Evolutionary conservation across 2,329 filamentous ascomycete genomes (phyloP), one percentile per base, ranked within the genome.

Genomic region (Hymenoscyphus infarciens): DNA sequence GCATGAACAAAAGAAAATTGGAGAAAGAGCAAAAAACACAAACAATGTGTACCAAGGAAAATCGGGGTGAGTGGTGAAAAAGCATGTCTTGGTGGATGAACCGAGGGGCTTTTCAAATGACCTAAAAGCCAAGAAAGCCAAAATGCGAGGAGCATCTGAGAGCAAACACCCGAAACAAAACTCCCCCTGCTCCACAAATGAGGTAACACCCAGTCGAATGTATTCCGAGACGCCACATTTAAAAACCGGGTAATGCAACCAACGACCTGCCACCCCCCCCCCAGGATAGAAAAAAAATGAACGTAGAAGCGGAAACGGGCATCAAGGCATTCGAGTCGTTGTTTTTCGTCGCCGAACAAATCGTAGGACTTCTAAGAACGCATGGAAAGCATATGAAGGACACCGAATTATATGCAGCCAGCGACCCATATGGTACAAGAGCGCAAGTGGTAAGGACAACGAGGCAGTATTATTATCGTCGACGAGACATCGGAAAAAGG

Each of bases 391-490:
- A 65, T 64, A 65, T 63, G 61, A 69, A 66, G 60, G 66, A 71
- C 68, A 70, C 66, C 68, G 58, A 71, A 64, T 61, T 61, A 70
- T 71, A 70, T 71, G 70, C 68, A 70, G 69, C 69, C 63, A 72
- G 68, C 62, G 68, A 67, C 69, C 72, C 72, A 69, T 75, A 75
- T 74, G 72, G 69, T 75, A 75, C 72, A 74, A 67, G 64, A 67
- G 63, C 68, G 66, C 66, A 63, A 63, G 60, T 61, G 59, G 54
- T 66, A 61, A 62, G 61, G 67, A 69, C 60, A 63, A 70, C 68
- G 58, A 67, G 66, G 61, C 62, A 63, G 25, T 33, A 39, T 56
- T 53, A 56, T 61, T 62, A 66, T 66, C 60, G 16, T 39, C 56
- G 38, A 22, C 49, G 54, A 66, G 33, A 52, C 25, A 61, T 65